Evolutionary conservation across 169 alveolate species (phyloP).

Genomic region (Eimeria nieschulzi): DNA sequence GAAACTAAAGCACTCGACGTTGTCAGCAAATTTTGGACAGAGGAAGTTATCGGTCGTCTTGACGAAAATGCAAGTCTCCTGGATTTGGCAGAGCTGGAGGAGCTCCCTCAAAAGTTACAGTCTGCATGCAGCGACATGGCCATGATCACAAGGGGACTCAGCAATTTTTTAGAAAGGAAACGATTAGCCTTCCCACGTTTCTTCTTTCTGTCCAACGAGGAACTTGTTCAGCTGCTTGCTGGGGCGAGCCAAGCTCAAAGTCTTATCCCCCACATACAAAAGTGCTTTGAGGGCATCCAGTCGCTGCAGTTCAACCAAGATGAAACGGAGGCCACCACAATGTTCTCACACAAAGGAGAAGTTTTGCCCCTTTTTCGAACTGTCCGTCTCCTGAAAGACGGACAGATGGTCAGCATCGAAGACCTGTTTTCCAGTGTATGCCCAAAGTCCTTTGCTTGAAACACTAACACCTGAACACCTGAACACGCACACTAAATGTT

Average conservation of each 20-base stretch:
- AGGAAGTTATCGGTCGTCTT: conserved; percentile 69
- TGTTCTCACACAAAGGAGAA: conserved; percentile 92
- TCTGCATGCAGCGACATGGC: conserved; percentile 90
- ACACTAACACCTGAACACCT: too few relatives aligned
- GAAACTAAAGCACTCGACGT: conserved; percentile 80
- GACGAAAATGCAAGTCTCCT: conserved; percentile 75
- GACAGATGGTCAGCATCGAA: conserved; percentile 21
- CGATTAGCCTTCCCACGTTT: conserved; percentile 90
- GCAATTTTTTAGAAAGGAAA: conserved; percentile 93
- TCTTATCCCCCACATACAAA: conserved; percentile 93
- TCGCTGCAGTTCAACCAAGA: conserved; percentile 81
- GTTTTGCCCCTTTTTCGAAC: conserved; percentile 83
- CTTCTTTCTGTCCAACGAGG: conserved; percentile 95
- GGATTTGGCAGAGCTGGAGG: conserved; percentile 84
- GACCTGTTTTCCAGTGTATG: conserved; percentile 52
- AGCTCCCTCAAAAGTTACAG: conserved; percentile 82
- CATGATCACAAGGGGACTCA: conserved; percentile 88
- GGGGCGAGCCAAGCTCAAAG: conserved; percentile 93
- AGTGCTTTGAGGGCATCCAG: conserved; percentile 94
- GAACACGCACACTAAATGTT: too few relatives aligned
- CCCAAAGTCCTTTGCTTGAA: conserved; percentile 3
- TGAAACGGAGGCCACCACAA: conserved; percentile 84
- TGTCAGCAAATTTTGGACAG: conserved; percentile 77
- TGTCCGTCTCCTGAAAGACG: conserved; percentile 78
- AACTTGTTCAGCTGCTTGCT: conserved; percentile 92